These are phyloP conservation scores for Erythrophleum fordii DNA, from an alignment of 306 rosid genomes.

Conservation along the genomic window DNA sequence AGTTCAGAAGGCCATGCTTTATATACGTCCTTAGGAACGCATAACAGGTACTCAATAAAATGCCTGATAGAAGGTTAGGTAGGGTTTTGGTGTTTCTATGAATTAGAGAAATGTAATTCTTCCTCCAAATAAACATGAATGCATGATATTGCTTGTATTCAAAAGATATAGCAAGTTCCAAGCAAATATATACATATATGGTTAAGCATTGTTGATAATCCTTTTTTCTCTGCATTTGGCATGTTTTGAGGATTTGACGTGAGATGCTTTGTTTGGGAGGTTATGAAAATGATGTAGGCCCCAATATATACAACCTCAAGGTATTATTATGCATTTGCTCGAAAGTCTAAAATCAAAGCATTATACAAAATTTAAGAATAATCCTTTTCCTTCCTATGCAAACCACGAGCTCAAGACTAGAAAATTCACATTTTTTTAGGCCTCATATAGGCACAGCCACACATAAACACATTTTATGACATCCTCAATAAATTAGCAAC, in stretches of 20 bases:
- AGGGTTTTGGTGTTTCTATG: no score
- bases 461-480: neutral
- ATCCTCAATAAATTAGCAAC: neutral
- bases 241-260: conserved; percentile 16
- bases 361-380: neutral
- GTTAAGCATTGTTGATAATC: conserved; percentile 13
- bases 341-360: neutral
- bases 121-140: conserved; percentile 30
- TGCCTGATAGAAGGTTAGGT: no score
- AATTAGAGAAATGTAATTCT: conserved; percentile 5
- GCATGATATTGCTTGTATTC: no score
- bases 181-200: conserved; percentile 28
- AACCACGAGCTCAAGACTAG: neutral
- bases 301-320: neutral
- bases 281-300: conserved; percentile 17
- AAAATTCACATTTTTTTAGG: no score
- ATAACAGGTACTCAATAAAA: no score
- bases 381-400: neutral
- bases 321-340: neutral
- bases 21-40: no score
- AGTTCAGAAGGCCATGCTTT: no score
- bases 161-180: no score
- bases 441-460: neutral
- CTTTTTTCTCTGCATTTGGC: conserved; percentile 34
- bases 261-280: conserved; percentile 33